A percentile compares a stretch with the other conserved stretches of the same genome.
phyloP scores from a whole-genome alignment of 495 filamentous ascomycete genomes.

The Lasiosphaeria hispida region DNA sequence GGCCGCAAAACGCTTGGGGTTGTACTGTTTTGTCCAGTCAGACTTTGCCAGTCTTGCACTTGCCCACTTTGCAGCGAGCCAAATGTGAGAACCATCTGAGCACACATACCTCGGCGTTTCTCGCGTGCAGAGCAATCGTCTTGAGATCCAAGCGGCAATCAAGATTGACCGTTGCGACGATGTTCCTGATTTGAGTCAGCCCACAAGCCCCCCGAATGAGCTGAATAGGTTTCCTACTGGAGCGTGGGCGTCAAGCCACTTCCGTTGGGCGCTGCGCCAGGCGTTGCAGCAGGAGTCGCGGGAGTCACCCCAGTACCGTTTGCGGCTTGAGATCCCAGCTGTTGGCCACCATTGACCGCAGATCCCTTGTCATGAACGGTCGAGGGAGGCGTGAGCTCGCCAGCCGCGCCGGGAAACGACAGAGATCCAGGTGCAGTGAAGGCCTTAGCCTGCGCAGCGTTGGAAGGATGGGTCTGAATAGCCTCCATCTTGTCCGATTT shows the following conservation, averaged over 20 bases:
- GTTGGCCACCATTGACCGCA: slow-evolving; percentile 52
- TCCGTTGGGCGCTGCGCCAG: slow-evolving; percentile 71
- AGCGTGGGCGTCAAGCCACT: slow-evolving; percentile 90
- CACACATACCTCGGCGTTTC: slow-evolving; percentile 76
- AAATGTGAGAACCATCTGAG: slow-evolving; percentile 28
- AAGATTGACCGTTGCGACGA: slow-evolving; percentile 98
- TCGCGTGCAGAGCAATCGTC: slow-evolving; percentile 97
- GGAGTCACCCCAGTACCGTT: slow-evolving; percentile 86
- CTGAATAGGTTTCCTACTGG: slow-evolving; percentile 74
- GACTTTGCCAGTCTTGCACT: slow-evolving; percentile 9
- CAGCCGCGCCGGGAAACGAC: slow-evolving; percentile 81
- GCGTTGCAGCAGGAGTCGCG: slow-evolving; percentile 93
- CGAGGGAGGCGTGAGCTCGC: slow-evolving; percentile 75
- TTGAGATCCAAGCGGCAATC: slow-evolving; percentile 97
- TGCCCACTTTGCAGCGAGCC: slow-evolving; percentile 21
- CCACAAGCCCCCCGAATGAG: slow-evolving; percentile 36
- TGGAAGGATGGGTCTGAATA: slow-evolving; percentile 85
- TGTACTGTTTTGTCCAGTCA: slow-evolving; percentile 36
- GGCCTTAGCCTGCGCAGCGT: slow-evolving; percentile 82
- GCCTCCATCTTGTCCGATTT: slow-evolving; percentile 65
- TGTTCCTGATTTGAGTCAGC: slow-evolving; percentile 84
- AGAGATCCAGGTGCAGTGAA: slow-evolving; percentile 87
- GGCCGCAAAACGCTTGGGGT: slow-evolving; percentile 90
- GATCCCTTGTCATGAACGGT: slow-evolving; percentile 49
- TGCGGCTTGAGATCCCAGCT: slow-evolving; percentile 54